These are phyloP conservation scores for Bretziella fagacearum DNA, from an alignment of 2,329 filamentous ascomycete genomes.

Conservation along the genomic window DNA sequence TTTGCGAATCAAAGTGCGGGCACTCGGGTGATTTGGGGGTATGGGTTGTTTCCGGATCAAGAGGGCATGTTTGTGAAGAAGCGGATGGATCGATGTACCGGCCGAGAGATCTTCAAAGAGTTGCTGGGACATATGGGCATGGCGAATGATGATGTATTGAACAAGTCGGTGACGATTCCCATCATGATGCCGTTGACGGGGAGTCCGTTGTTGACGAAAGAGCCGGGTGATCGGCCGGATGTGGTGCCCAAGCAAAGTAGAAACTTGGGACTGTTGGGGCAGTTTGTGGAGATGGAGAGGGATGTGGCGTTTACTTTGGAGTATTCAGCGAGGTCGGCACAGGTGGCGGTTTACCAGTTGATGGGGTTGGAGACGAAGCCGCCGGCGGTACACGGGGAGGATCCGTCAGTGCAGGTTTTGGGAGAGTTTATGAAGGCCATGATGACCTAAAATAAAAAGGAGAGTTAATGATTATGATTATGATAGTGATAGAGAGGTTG, in stretches of 20 bases:
- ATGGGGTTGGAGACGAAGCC: conserved; percentile 18
- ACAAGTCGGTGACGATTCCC: conserved; percentile 18
- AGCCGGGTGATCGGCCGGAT: conserved; percentile 23
- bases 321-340: conserved; percentile 23
- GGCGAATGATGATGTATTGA: conserved; percentile 17
- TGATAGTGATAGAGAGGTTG: background rate
- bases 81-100: conserved; percentile 25
- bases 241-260: conserved; percentile 23
- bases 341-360: conserved; percentile 21
- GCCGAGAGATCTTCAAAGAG: conserved; percentile 25
- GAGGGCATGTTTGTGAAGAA: conserved; percentile 24
- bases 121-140: conserved; percentile 24
- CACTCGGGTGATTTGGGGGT: conserved; percentile 25
- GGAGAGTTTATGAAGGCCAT: conserved; percentile 15
- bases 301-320: conserved; percentile 22
- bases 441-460: conserved; percentile 12
- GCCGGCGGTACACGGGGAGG: conserved; percentile 19
- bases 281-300: conserved; percentile 25
- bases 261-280: conserved; percentile 26
- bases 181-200: conserved; percentile 26
- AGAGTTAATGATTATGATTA: background rate
- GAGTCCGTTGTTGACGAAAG: conserved; percentile 23
- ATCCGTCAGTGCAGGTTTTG: conserved; percentile 15
- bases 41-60: conserved; percentile 23
- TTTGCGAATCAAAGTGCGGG: conserved; percentile 23